Conservation (phyloP, 352 stramenopile genomes). For the Phytophthora citrophthora region DNA sequence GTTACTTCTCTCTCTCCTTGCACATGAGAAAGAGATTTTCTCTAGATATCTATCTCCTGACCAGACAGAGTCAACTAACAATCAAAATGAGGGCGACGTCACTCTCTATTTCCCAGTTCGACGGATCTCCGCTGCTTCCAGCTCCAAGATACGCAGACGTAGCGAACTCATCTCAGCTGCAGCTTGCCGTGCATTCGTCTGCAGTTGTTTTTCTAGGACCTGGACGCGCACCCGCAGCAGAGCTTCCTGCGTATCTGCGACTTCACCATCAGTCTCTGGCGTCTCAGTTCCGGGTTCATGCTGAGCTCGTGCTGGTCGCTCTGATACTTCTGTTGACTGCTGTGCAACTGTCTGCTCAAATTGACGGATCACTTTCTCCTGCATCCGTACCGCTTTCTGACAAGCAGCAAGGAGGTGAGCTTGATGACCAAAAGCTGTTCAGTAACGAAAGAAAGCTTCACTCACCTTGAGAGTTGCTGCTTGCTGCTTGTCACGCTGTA, state of each 20-base stretch:
- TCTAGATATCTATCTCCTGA: conserved; percentile 26
- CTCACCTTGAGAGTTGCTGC: conserved; percentile 54
- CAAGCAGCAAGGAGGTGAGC: conserved; percentile 15
- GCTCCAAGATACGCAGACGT: conserved; percentile 70
- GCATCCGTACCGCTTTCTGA: conserved; percentile 71
- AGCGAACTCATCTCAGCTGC: conserved; percentile 64
- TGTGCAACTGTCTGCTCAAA: conserved; percentile 70
- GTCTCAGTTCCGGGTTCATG: background rate
- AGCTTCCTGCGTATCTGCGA: conserved; percentile 26
- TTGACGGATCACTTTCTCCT: conserved; percentile 84
- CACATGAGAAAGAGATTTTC: conserved; percentile 6
- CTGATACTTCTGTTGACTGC: conserved; percentile 29
- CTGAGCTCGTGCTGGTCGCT: conserved; percentile 1
- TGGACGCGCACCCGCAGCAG: conserved; percentile 57
- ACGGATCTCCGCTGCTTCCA: conserved; percentile 42
- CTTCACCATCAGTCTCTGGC: background rate
- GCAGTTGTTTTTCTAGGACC: conserved; percentile 74
- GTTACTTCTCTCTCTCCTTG: background rate
- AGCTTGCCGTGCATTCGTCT: conserved; percentile 63
- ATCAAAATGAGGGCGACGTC: conserved; percentile 5
- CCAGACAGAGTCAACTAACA: conserved; percentile 23
- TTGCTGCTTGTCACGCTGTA: conserved; percentile 75
- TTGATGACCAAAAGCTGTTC: background rate
- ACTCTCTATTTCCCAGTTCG: conserved; percentile 29
- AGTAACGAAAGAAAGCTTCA: background rate